These are phyloP conservation scores for Stagonosporopsis rhizophila DNA, from an alignment of 2,329 filamentous ascomycete genomes.

Conservation along the genomic window DNA sequence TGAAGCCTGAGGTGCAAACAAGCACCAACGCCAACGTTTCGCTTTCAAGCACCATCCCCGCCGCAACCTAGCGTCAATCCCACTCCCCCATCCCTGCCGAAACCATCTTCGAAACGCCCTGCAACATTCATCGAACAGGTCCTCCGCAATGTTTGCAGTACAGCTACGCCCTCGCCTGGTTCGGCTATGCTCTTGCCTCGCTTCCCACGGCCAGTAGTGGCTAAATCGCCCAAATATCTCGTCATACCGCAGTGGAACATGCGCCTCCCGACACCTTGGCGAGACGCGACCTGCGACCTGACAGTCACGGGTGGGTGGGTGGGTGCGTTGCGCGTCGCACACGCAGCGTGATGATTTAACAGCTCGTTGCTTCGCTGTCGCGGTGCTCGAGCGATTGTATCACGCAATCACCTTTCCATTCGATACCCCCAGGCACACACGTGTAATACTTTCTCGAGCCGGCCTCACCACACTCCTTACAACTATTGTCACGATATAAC, in stretches of 20 bases:
- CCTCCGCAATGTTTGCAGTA: conserved; percentile 20
- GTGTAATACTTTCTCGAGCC: conserved; percentile 18
- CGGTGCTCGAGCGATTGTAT: background rate
- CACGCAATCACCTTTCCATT: background rate
- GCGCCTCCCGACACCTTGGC: conserved; percentile 11
- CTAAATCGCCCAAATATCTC: background rate
- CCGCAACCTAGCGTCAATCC: conserved; percentile 12
- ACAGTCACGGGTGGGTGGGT: conserved; percentile 9
- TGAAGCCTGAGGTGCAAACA: conserved; percentile 26
- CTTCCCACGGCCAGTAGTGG: background rate
- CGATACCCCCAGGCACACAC: conserved; percentile 8
- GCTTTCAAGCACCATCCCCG: conserved; percentile 17
- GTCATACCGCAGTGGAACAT: conserved; percentile 8
- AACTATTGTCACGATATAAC: conserved; percentile 3
- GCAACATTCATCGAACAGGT: conserved; percentile 31
- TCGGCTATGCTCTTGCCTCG: too few relatives aligned
- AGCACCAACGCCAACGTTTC: conserved; percentile 25
- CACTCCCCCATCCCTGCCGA: conserved; percentile 10
- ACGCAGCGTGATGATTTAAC: background rate
- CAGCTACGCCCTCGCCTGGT: too few relatives aligned
- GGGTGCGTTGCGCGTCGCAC: conserved; percentile 7
- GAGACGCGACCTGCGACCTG: conserved; percentile 11
- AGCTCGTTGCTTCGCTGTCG: background rate
- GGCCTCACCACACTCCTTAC: conserved; percentile 27
- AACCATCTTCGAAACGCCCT: conserved; percentile 23